Percentiles rank a stretch among this genome's conserved stretches.
Conservation (phyloP, 2,329 filamentous ascomycete genomes). For the Ascochyta pisi region DNA sequence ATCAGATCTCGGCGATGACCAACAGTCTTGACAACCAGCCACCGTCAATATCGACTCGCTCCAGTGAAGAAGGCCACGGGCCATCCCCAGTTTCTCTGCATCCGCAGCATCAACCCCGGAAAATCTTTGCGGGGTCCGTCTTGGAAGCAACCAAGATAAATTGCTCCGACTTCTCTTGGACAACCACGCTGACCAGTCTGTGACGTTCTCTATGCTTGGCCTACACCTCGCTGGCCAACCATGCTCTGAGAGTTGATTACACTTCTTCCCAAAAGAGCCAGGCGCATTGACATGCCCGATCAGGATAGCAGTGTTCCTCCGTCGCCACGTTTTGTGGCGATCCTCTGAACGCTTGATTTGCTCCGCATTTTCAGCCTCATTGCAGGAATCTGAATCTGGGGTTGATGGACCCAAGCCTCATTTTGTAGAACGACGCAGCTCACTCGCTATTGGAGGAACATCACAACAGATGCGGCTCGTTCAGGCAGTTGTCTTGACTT, state of each 20-base stretch:
- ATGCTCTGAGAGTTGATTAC: background rate
- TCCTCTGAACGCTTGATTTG: constrained; percentile 6
- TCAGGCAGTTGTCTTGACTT: background rate
- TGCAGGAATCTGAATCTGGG: background rate
- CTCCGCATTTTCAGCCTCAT: constrained; percentile 2
- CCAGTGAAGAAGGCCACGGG: background rate
- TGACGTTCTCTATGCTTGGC: constrained; percentile 1
- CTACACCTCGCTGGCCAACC: background rate
- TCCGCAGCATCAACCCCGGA: background rate
- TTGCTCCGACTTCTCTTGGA: background rate
- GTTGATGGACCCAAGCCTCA: background rate
- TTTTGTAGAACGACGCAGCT: too few relatives aligned
- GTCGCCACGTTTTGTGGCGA: constrained; percentile 7
- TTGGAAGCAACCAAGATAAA: constrained; percentile 11
- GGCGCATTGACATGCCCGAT: background rate
- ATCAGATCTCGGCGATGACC: too few relatives aligned
- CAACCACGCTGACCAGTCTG: background rate
- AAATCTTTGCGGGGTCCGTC: constrained; percentile 20
- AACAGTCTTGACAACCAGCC: background rate
- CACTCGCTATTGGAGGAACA: constrained; percentile 10
- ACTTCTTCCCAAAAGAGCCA: background rate
- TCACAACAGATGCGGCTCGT: background rate
- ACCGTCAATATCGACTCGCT: background rate
- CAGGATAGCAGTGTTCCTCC: constrained; percentile 1
- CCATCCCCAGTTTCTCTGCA: background rate